Conservation (phyloP, 768 basidiomycete genomes). For the Tylopilus felleus region DNA sequence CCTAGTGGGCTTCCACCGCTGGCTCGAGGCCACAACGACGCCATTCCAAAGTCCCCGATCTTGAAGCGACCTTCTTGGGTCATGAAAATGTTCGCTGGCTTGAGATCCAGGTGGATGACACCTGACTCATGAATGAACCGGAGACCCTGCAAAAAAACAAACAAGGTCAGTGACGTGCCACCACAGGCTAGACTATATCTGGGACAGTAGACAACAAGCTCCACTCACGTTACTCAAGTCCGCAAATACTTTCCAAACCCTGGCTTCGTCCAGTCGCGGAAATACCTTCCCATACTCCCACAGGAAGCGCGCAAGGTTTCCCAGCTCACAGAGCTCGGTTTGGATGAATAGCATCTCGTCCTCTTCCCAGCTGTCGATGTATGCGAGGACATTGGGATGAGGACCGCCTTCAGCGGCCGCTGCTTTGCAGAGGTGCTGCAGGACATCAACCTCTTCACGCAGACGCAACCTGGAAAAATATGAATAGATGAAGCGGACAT, state of each 20-base stretch:
- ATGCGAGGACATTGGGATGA: slow-evolving; percentile 83
- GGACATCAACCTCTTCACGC: slow-evolving; percentile 91
- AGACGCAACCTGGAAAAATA: slow-evolving; percentile 61
- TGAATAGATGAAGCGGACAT: slow-evolving; percentile 18
- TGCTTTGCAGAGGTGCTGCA: slow-evolving; percentile 65
- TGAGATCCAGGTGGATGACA: slow-evolving; percentile 93
- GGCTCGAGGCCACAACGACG: slow-evolving; percentile 83
- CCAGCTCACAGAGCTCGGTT: slow-evolving; percentile 91
- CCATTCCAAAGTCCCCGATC: slow-evolving; percentile 99
- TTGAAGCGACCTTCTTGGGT: slow-evolving; percentile 85
- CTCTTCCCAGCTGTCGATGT: slow-evolving; percentile 96
- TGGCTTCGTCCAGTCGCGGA: slow-evolving; percentile 83
- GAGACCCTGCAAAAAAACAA: slow-evolving; percentile 57
- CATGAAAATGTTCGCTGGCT: slow-evolving; percentile 96
- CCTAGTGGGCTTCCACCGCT: slow-evolving; percentile 37
- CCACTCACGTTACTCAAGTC: slow-evolving; percentile 83
- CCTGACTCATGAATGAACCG: slow-evolving; percentile 85
- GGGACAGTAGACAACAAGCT: background rate
- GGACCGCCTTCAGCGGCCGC: slow-evolving; percentile 25
- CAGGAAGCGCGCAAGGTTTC: slow-evolving; percentile 88
- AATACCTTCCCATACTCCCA: slow-evolving; percentile 86
- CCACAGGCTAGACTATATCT: slow-evolving; percentile 25
- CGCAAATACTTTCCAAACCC: slow-evolving; percentile 93
- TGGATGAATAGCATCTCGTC: slow-evolving; percentile 84
- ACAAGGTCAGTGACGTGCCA: slow-evolving; percentile 26